A percentile compares a stretch with the other conserved stretches of the same genome.
Evolutionary conservation across 129 eudicot species (phyloP).

Genomic region (Ambrosia artemisiifolia): DNA sequence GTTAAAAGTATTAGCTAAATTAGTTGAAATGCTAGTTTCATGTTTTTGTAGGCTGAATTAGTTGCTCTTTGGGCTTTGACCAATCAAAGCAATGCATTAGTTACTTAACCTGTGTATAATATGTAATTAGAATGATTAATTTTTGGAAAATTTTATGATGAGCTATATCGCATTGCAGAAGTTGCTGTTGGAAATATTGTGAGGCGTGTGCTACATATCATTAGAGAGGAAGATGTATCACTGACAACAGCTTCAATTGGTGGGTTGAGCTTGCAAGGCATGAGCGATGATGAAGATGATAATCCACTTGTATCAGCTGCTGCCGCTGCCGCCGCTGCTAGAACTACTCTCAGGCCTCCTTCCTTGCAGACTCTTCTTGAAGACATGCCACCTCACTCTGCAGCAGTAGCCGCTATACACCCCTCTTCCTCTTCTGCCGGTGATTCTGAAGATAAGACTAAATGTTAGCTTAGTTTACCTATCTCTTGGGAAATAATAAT

Average conservation of each 20-base stretch:
- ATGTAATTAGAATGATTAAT: neutral
- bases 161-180: slow-evolving; percentile 43
- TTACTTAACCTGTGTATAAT: neutral
- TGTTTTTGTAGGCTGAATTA: too few species aligned
- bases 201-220: slow-evolving; percentile 79
- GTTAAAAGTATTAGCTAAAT: too few species aligned
- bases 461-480: slow-evolving; percentile 47
- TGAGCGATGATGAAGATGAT: slow-evolving; percentile 79
- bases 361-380: slow-evolving; percentile 94
- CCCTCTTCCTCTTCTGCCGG: slow-evolving; percentile 85
- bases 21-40: too few species aligned
- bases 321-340: slow-evolving; percentile 84
- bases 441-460: slow-evolving; percentile 93
- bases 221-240: slow-evolving; percentile 80
- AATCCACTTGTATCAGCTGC: slow-evolving; percentile 79
- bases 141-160: neutral
- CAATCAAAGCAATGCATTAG: neutral
- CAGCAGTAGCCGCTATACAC: slow-evolving; percentile 44
- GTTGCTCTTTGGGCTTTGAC: too few species aligned
- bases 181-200: slow-evolving; percentile 82
- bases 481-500: neutral
- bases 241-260: slow-evolving; percentile 72
- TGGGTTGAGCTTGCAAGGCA: slow-evolving; percentile 49
- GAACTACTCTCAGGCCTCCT: slow-evolving; percentile 84
- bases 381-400: slow-evolving; percentile 66